phyloP scores from a whole-genome alignment of 345 rosid genomes.

The Eucalyptus victrix region DNA sequence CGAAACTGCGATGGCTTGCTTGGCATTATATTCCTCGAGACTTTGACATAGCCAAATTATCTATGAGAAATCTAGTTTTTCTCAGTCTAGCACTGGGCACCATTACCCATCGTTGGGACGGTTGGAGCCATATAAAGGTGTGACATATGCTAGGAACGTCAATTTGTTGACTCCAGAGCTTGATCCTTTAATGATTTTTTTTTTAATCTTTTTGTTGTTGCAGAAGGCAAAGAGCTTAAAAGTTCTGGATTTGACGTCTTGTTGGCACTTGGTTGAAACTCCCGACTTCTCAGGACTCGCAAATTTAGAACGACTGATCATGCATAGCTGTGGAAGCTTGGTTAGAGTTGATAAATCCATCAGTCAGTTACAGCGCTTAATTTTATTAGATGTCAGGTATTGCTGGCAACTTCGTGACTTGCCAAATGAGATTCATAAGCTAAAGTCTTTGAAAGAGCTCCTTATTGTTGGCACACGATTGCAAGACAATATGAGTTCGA shows the following conservation, averaged over 20 bases:
- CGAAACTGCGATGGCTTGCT: background rate
- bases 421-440: background rate
- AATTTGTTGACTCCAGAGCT: accelerated
- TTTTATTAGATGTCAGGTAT: background rate
- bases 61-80: background rate
- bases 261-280: background rate
- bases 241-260: background rate
- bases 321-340: background rate
- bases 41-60: background rate
- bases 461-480: background rate
- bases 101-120: background rate
- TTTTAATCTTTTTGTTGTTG: background rate
- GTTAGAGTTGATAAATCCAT: background rate
- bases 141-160: background rate
- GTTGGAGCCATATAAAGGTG: background rate
- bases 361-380: background rate
- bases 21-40: background rate
- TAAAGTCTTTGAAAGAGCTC: background rate
- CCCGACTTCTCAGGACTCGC: background rate
- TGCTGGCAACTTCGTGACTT: background rate
- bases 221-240: background rate
- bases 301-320: background rate
- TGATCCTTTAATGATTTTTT: background rate
- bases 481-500: background rate
- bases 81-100: background rate